Conservation (phyloP, 164 flowering plant species). For the Vitis rotundifolia region DNA sequence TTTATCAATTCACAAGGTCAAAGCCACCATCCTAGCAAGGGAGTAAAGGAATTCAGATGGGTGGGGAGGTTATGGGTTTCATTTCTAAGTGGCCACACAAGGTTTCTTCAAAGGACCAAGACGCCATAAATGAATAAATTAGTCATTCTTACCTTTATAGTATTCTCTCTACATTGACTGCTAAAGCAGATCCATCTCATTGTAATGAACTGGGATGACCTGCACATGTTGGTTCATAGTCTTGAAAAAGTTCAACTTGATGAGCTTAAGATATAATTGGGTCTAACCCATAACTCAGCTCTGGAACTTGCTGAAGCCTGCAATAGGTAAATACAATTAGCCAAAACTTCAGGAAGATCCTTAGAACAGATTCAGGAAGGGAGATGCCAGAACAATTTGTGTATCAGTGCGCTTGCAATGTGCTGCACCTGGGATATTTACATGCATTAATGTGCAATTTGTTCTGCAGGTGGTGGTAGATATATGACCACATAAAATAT, state of each 20-base stretch:
- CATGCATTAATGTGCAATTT: too few species aligned
- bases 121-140: too few species aligned
- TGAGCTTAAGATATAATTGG: slow-evolving; percentile 38
- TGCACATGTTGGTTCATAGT: not conserved
- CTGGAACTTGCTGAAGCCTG: slow-evolving; percentile 32
- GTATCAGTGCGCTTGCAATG: not conserved
- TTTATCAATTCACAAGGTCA: too few species aligned
- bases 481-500: too few species aligned
- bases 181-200: not conserved
- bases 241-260: not conserved
- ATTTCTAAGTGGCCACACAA: too few species aligned
- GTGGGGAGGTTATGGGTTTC: too few species aligned
- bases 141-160: too few species aligned
- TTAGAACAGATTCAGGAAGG: not conserved
- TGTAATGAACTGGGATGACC: not conserved
- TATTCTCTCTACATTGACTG: too few species aligned
- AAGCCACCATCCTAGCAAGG: too few species aligned
- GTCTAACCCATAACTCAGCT: slow-evolving; percentile 30
- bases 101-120: too few species aligned
- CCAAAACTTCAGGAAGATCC: slow-evolving; percentile 2
- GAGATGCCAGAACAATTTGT: not conserved
- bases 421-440: not conserved
- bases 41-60: too few species aligned
- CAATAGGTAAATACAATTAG: slow-evolving; percentile 17
- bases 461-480: too few species aligned